These are phyloP conservation scores for Eucalyptus virginea DNA, from an alignment of 345 rosid species.

Conservation along the genomic window DNA sequence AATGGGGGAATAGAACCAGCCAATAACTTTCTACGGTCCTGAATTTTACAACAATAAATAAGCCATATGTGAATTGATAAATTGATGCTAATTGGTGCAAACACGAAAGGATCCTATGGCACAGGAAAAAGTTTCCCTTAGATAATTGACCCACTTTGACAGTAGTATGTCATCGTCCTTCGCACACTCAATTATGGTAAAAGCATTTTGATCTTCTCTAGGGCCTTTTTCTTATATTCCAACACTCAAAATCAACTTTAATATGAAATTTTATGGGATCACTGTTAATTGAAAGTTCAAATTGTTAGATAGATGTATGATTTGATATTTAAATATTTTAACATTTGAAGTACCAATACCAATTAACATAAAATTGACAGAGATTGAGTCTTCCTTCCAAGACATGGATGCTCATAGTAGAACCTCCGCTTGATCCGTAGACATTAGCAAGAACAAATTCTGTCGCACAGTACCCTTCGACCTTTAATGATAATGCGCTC, in stretches of 20 bases:
- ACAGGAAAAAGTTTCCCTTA: too few species aligned
- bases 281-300: too few species aligned
- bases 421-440: neutral
- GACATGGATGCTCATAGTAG: neutral
- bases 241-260: neutral
- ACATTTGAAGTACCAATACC: too few species aligned
- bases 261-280: fast-evolving
- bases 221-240: neutral
- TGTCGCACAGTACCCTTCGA: neutral
- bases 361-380: neutral
- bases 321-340: too few species aligned
- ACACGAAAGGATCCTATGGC: fast-evolving
- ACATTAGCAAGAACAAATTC: fast-evolving
- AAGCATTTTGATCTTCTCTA: neutral
- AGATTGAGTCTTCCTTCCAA: neutral
- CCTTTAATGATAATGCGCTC: neutral
- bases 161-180: fast-evolving
- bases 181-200: neutral
- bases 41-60: neutral
- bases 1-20: neutral
- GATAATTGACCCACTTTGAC: fast-evolving
- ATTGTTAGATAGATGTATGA: fast-evolving
- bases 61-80: neutral
- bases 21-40: neutral
- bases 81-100: neutral